These are phyloP conservation scores for Blastobotrys attinorum DNA, from an alignment of 805 yeast species.

Conservation along the genomic window DNA sequence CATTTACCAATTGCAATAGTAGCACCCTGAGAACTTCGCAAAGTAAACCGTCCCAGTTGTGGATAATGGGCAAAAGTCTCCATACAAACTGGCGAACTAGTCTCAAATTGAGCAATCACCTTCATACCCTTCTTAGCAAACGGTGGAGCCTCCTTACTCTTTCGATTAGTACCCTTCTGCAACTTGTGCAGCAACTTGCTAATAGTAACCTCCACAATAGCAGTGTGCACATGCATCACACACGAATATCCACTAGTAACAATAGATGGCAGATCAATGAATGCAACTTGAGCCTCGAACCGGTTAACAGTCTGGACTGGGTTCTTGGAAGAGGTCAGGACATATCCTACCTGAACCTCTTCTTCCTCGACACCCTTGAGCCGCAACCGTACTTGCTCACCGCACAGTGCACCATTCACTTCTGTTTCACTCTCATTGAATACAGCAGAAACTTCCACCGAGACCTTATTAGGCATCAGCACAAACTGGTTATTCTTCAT, in stretches of 20 bases:
- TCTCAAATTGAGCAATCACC: slow-evolving; percentile 85
- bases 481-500: slow-evolving; percentile 68
- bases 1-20: slow-evolving; percentile 98
- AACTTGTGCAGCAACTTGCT: slow-evolving; percentile 80
- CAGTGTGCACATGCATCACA: slow-evolving; percentile 98
- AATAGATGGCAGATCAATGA: slow-evolving; percentile 92
- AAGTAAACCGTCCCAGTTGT: slow-evolving; percentile 94
- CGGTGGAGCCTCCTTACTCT: slow-evolving; percentile 47
- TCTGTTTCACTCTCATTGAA: slow-evolving; percentile 95
- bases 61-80: slow-evolving; percentile 90
- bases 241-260: slow-evolving; percentile 93
- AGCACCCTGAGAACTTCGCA: slow-evolving; percentile 97
- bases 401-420: slow-evolving; percentile 82
- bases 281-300: slow-evolving; percentile 94
- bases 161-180: slow-evolving; percentile 95
- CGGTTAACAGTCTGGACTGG: slow-evolving; percentile 88
- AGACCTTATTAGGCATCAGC: slow-evolving; percentile 85
- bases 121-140: slow-evolving; percentile 99
- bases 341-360: slow-evolving; percentile 87
- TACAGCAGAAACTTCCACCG: slow-evolving; percentile 79
- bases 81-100: slow-evolving; percentile 81
- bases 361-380: slow-evolving; percentile 96
- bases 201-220: slow-evolving; percentile 89
- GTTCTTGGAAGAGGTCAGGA: slow-evolving; percentile 71
- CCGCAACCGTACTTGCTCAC: slow-evolving; percentile 94